phyloP scores from a whole-genome alignment of 2,329 filamentous ascomycete species.

The Nemania diffusa region DNA sequence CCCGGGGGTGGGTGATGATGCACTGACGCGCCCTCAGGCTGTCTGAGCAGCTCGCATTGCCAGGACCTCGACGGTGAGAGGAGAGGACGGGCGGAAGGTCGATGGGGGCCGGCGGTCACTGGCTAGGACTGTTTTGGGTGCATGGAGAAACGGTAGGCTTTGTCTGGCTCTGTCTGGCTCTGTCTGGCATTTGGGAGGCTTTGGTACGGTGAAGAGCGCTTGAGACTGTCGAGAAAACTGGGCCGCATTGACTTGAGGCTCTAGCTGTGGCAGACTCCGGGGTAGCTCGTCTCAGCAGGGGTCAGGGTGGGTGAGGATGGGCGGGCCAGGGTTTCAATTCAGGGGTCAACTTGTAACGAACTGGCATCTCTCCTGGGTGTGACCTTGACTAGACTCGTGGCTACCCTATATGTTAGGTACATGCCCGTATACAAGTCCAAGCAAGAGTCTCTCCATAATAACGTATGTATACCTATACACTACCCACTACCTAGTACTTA shows the following conservation, averaged over 20 bases:
- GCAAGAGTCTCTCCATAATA: no score
- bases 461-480: no score
- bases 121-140: conserved; percentile 14
- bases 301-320: conserved; percentile 36
- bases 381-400: background rate
- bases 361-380: background rate
- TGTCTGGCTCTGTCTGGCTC: no score
- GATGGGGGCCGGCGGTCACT: conserved; percentile 1
- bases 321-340: conserved; percentile 36
- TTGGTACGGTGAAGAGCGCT: background rate
- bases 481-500: no score
- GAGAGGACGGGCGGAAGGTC: background rate
- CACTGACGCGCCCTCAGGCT: conserved; percentile 14
- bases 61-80: background rate
- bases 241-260: conserved; percentile 42
- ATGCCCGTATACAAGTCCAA: no score
- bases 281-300: conserved; percentile 42
- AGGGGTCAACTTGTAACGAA: conserved; percentile 32
- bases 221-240: conserved; percentile 11
- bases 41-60: conserved; percentile 21
- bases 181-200: no score
- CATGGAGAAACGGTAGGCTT: conserved; percentile 22
- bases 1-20: background rate
- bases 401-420: no score
- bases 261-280: conserved; percentile 41